Conservation (phyloP, 257 asterid species). For the Misopates orontium region DNA sequence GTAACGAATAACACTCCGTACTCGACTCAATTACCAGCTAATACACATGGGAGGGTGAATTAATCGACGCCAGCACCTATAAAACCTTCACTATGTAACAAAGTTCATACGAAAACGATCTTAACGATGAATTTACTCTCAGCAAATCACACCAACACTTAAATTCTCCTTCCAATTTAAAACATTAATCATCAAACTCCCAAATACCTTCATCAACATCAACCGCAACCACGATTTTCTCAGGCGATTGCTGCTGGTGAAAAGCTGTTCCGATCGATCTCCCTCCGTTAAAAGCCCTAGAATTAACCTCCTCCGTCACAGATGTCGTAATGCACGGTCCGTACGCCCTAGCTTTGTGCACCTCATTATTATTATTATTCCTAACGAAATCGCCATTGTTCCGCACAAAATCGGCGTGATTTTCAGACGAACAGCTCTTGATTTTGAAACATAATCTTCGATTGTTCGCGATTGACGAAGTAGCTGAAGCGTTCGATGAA, state of each 20-base stretch:
- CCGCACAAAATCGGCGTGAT: not conserved
- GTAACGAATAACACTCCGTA: not conserved
- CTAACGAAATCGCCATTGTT: not conserved
- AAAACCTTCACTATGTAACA: no score
- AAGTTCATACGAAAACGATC: no score
- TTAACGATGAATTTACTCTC: no score
- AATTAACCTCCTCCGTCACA: conserved; percentile 19
- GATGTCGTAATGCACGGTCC: not conserved
- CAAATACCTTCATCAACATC: conserved; percentile 86
- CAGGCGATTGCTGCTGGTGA: conserved; percentile 31
- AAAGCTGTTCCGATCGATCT: conserved; percentile 32
- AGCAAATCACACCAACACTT: not conserved
- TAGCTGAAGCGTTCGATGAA: conserved; percentile 20
- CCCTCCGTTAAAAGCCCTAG: conserved; percentile 26
- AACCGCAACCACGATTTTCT: conserved; percentile 67
- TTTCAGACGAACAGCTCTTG: not conserved
- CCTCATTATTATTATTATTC: not conserved
- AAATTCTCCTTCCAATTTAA: not conserved
- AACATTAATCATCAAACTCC: not conserved
- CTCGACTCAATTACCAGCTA: no score
- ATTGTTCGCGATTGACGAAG: conserved; percentile 24
- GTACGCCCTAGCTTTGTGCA: not conserved
- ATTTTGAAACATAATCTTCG: not conserved
- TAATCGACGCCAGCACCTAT: not conserved
- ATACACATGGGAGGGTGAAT: no score